Conservation (phyloP, 208 protist species). For the Acanthamoeba triangularis region DNA sequence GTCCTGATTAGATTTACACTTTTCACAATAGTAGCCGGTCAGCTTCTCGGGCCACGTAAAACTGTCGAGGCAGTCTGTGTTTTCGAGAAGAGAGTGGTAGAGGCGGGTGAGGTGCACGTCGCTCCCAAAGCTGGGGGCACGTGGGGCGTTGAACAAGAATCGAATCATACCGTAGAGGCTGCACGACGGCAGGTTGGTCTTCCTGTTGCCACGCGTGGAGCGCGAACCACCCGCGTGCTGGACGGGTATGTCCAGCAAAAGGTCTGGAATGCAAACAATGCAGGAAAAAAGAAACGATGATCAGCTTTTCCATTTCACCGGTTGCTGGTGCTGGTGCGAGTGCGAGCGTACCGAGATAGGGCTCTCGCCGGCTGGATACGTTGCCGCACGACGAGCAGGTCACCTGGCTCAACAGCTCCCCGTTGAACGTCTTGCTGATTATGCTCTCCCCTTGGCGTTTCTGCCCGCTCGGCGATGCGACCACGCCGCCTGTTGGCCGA, state of each 20-base stretch:
- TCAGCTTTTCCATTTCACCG: no score
- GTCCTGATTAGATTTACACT: conserved; percentile 49
- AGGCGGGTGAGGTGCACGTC: neutral
- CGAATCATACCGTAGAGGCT: neutral
- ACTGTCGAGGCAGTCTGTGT: conserved; percentile 46
- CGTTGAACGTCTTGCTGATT: conserved; percentile 39
- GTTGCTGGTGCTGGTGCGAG: no score
- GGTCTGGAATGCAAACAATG: neutral
- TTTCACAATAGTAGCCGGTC: conserved; percentile 43
- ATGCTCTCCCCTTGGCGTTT: neutral
- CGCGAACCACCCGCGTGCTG: neutral
- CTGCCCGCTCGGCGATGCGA: neutral
- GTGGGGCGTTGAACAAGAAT: neutral
- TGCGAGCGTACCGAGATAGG: conserved; percentile 20
- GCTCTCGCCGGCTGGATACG: neutral
- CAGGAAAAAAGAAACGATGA: no score
- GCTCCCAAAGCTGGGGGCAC: neutral
- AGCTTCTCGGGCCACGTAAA: conserved; percentile 50
- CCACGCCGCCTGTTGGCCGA: neutral
- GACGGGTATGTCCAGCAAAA: conserved; percentile 21
- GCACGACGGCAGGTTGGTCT: neutral
- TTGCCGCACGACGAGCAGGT: conserved; percentile 16
- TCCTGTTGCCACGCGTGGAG: neutral
- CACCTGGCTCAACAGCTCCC: conserved; percentile 21
- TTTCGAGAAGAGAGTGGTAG: no score